A percentile compares a stretch with the other conserved stretches of the same genome.
phyloP scores from a whole-genome alignment of 352 stramenopile species.

The Pythium dissimile region DNA sequence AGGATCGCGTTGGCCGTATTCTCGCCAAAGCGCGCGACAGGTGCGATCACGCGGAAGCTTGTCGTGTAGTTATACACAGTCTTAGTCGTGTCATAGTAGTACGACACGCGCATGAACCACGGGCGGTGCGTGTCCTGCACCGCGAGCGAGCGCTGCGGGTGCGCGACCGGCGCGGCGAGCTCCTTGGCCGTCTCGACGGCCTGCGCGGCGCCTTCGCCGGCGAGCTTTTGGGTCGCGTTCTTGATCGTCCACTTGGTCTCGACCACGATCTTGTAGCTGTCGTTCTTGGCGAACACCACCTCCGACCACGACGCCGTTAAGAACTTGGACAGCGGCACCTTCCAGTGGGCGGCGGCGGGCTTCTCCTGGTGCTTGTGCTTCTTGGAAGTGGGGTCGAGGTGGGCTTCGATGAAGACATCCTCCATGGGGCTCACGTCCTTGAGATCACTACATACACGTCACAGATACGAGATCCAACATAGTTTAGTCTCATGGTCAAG shows the following conservation, averaged over 20 bases:
- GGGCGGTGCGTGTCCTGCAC: conserved; percentile 38
- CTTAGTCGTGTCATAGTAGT: conserved; percentile 82
- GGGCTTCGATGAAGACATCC: conserved; percentile 43
- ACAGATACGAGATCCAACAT: conserved; percentile 3
- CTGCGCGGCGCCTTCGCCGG: conserved; percentile 5
- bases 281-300: background rate
- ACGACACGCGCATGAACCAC: conserved; percentile 68
- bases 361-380: conserved; percentile 17
- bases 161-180: background rate
- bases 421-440: conserved; percentile 24
- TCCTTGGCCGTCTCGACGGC: conserved; percentile 12
- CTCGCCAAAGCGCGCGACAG: conserved; percentile 62
- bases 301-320: background rate
- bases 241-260: conserved; percentile 17
- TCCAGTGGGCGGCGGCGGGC: background rate
- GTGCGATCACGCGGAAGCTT: conserved; percentile 65
- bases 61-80: conserved; percentile 81
- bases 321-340: conserved; percentile 13
- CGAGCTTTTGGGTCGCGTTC: conserved; percentile 17
- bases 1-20: conserved; percentile 63
- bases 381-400: conserved; percentile 34
- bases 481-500: background rate
- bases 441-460: conserved; percentile 29
- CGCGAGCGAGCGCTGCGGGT: conserved; percentile 15
- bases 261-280: conserved; percentile 9